These are phyloP conservation scores for Penicillium sclerotiorum DNA, from an alignment of 2,329 filamentous ascomycete species.

Conservation along the genomic window DNA sequence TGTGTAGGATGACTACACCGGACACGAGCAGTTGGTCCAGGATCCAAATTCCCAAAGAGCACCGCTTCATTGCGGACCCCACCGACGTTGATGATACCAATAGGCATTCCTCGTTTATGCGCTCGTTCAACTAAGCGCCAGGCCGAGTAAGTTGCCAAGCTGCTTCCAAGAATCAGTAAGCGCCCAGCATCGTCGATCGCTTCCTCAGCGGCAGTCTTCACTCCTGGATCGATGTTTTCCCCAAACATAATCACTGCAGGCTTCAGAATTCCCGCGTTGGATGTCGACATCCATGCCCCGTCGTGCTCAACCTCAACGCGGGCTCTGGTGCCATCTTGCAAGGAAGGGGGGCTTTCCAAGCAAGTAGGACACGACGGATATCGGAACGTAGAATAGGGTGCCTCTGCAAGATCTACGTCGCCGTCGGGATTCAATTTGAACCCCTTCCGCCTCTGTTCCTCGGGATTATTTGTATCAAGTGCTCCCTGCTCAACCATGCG, in stretches of 20 bases:
- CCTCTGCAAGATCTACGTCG: slow-evolving; percentile 85
- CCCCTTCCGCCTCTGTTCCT: slow-evolving; percentile 67
- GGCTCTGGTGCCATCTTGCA: slow-evolving; percentile 58
- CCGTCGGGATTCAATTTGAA: slow-evolving; percentile 90
- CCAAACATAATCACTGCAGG: slow-evolving; percentile 97
- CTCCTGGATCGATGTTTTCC: slow-evolving; percentile 71
- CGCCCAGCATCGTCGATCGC: slow-evolving; percentile 76
- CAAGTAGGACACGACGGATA: slow-evolving; percentile 90
- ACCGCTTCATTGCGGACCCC: slow-evolving; percentile 50
- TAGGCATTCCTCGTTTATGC: slow-evolving; percentile 77
- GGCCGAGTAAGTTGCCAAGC: slow-evolving; percentile 90
- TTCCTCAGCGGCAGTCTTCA: slow-evolving; percentile 76
- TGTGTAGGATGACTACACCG: slow-evolving; percentile 49
- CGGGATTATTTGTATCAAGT: slow-evolving; percentile 74
- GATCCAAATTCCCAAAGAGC: slow-evolving; percentile 40
- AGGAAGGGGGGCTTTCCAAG: slow-evolving; percentile 62
- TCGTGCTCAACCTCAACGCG: slow-evolving; percentile 73
- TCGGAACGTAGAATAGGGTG: slow-evolving; percentile 84
- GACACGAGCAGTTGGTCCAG: slow-evolving; percentile 33
- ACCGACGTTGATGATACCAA: slow-evolving; percentile 80
- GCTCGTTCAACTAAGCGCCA: slow-evolving; percentile 87
- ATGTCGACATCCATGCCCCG: slow-evolving; percentile 71
- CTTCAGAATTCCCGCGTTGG: slow-evolving; percentile 80
- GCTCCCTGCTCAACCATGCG: slow-evolving; percentile 74
- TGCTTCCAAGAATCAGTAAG: slow-evolving; percentile 82